A percentile compares a stretch with the other conserved stretches of the same genome.
These are phyloP conservation scores for Gossypium longicalyx DNA, from an alignment of 345 rosid species.

Conservation along the genomic window DNA sequence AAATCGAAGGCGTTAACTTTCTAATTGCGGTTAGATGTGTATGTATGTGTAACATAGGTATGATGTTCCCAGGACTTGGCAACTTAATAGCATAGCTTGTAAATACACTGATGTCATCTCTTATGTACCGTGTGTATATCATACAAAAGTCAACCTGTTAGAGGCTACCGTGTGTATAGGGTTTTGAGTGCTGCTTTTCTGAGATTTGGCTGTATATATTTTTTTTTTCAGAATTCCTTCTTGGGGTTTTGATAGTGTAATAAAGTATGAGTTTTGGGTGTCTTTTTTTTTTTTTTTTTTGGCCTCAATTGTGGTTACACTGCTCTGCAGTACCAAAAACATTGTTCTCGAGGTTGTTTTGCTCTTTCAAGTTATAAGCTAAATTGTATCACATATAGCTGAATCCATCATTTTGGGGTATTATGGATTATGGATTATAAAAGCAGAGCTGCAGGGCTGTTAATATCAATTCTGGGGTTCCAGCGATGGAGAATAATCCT, in stretches of 20 bases:
- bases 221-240: background rate
- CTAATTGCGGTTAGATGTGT: background rate
- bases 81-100: conserved; percentile 7
- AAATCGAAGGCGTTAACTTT: background rate
- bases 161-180: conserved; percentile 35
- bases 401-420: no score
- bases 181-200: conserved; percentile 22
- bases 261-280: background rate
- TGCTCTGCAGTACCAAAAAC: background rate
- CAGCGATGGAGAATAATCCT: no score
- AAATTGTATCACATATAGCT: no score
- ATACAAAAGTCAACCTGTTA: background rate
- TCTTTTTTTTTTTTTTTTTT: background rate
- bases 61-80: background rate
- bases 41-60: background rate
- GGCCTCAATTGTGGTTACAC: background rate
- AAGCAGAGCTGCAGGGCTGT: no score
- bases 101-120: background rate
- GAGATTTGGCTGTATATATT: conserved; percentile 1
- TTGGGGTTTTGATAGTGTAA: background rate
- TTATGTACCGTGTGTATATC: conserved; percentile 11
- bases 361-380: no score
- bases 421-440: no score
- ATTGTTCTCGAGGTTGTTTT: no score
- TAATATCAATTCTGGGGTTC: no score